Evolutionary conservation across 2,329 filamentous ascomycete species (phyloP).

Genomic region (Aureobasidium namibiae): DNA sequence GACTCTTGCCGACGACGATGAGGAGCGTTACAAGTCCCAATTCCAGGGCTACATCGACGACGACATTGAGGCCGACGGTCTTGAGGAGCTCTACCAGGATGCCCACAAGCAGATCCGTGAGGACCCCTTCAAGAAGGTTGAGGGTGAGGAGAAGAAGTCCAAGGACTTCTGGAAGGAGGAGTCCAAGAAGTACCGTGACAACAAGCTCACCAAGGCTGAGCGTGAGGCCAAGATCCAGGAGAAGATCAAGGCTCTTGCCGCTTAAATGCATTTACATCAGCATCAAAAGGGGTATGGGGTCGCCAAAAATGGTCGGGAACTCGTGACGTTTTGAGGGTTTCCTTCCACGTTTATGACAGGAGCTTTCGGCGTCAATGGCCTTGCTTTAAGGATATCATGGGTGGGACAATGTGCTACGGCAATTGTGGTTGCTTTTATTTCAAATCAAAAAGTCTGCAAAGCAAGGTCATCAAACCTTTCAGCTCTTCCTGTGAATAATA

Average conservation of each 20-base stretch:
- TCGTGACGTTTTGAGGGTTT: slow-evolving; percentile 10
- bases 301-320: not conserved
- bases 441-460: slow-evolving; percentile 14
- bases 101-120: slow-evolving; percentile 95
- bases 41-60: slow-evolving; percentile 98
- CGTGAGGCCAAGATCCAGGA: slow-evolving; percentile 75
- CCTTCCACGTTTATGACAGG: slow-evolving; percentile 9
- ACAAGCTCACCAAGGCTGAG: slow-evolving; percentile 77
- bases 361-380: slow-evolving; percentile 13
- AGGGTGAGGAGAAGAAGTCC: slow-evolving; percentile 75
- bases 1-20: slow-evolving; percentile 96
- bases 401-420: slow-evolving; percentile 13
- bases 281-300: slow-evolving; percentile 14
- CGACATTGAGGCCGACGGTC: slow-evolving; percentile 88
- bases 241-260: slow-evolving; percentile 72
- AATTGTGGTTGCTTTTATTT: slow-evolving; percentile 9
- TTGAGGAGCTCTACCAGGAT: slow-evolving; percentile 93
- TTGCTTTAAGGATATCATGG: slow-evolving; percentile 14
- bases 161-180: slow-evolving; percentile 72
- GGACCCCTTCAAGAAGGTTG: slow-evolving; percentile 93
- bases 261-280: slow-evolving; percentile 11
- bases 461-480: slow-evolving; percentile 13
- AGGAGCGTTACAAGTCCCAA: slow-evolving; percentile 98
- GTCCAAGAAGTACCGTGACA: slow-evolving; percentile 76
- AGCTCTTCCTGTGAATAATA: not conserved